Evolutionary conservation across 2,329 filamentous ascomycete species (phyloP).

Genomic region (Colletotrichum liaoningense): DNA sequence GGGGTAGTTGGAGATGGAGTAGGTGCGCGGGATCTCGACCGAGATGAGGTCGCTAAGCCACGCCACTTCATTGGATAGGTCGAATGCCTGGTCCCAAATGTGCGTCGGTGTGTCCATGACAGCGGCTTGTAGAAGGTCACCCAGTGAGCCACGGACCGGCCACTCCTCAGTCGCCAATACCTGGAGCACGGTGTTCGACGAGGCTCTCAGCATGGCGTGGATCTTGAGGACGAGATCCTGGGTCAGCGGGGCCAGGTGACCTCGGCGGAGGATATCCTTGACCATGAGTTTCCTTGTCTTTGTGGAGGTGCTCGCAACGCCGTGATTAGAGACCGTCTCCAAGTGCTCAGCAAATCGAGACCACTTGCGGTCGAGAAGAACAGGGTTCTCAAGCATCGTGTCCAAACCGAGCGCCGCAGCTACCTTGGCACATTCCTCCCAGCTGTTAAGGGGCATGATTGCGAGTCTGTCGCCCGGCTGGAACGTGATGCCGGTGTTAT

Average conservation of each 20-base stretch:
- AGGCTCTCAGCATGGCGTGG: constrained; percentile 59
- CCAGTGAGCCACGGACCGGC: constrained; percentile 62
- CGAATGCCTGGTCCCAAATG: constrained; percentile 64
- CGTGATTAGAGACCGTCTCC: constrained; percentile 48
- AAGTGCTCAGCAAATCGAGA: constrained; percentile 60
- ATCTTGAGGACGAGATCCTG: constrained; percentile 61
- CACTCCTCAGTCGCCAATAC: constrained; percentile 62
- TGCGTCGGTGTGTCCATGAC: constrained; percentile 58
- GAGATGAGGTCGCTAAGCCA: constrained; percentile 60
- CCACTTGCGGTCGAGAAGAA: constrained; percentile 55
- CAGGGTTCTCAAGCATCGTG: constrained; percentile 54
- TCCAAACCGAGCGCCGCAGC: constrained; percentile 62
- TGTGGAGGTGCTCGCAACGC: constrained; percentile 36
- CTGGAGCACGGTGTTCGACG: constrained; percentile 60
- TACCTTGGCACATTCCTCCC: constrained; percentile 66
- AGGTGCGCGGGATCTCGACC: constrained; percentile 63
- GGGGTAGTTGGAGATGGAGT: constrained; percentile 63
- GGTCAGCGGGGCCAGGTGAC: constrained; percentile 63
- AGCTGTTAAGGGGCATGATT: constrained; percentile 65
- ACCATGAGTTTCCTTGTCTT: constrained; percentile 50
- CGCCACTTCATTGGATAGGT: constrained; percentile 51
- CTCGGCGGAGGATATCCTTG: constrained; percentile 61
- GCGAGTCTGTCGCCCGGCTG: constrained; percentile 64
- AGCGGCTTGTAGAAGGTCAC: constrained; percentile 61
- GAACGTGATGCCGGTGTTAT: constrained; percentile 65